Evolutionary conservation across 805 yeast genomes (phyloP).

Genomic region (Wickerhamiella shivajii): DNA sequence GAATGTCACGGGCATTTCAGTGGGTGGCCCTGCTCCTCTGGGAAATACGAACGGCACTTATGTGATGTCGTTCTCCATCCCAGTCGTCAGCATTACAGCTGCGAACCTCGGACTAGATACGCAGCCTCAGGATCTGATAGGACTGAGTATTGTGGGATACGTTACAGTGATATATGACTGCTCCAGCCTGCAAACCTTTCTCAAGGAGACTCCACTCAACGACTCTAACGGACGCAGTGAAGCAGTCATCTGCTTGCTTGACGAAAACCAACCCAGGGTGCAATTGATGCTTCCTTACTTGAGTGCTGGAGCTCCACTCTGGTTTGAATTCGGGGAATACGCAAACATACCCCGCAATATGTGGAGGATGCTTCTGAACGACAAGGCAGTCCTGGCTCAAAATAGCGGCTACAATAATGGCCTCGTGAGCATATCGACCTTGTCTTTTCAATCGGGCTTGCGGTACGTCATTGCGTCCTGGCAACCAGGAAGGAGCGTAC

Average conservation of each 20-base stretch:
- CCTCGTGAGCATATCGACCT: background rate
- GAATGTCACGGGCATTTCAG: background rate
- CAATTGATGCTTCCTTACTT: background rate
- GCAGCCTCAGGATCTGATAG: background rate
- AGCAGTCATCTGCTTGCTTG: background rate
- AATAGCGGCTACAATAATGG: background rate
- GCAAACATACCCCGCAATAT: conserved; percentile 6
- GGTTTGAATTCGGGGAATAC: background rate
- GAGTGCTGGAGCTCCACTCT: background rate
- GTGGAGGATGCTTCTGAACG: background rate
- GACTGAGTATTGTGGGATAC: conserved; percentile 10
- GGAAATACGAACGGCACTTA: conserved; percentile 6
- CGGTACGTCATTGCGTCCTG: background rate
- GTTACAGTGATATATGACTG: conserved; percentile 13
- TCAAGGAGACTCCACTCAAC: conserved; percentile 11
- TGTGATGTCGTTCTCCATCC: conserved; percentile 1
- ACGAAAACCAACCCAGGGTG: background rate
- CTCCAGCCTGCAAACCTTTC: conserved; percentile 9
- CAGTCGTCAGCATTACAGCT: conserved; percentile 7
- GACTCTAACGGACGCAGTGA: background rate
- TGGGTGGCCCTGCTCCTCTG: conserved; percentile 10
- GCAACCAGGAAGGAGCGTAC: background rate
- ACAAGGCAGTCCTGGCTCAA: too few relatives aligned
- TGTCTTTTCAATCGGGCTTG: background rate
- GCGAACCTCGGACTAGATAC: conserved; percentile 13